These are phyloP conservation scores for Solanum hybrid DNA, from an alignment of 305 asterid genomes.

Conservation along the genomic window DNA sequence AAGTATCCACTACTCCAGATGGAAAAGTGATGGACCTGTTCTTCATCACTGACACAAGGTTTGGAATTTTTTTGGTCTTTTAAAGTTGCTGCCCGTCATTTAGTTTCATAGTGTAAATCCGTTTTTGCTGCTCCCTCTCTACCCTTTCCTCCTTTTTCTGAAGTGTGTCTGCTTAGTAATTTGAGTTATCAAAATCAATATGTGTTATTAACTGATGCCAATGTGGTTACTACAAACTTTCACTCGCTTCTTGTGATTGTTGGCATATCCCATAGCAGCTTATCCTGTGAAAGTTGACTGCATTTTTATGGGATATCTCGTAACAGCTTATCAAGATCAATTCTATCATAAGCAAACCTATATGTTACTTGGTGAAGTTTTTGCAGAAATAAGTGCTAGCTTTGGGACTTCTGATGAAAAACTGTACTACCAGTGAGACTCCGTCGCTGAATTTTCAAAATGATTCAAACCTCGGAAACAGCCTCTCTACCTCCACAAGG, in stretches of 20 bases:
- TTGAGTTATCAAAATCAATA: not conserved
- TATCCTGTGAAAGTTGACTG: not conserved
- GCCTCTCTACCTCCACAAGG: not conserved
- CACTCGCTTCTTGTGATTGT: not conserved
- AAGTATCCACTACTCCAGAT: conserved; percentile 85
- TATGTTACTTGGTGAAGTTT: not conserved
- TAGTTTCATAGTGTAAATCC: not conserved
- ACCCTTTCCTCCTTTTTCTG: not conserved
- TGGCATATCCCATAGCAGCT: not conserved
- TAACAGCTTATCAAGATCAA: not conserved
- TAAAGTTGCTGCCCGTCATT: not conserved
- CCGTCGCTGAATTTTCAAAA: not conserved
- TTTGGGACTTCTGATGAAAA: not conserved
- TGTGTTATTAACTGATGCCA: not conserved
- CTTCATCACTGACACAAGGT: conserved; percentile 80
- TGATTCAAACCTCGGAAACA: not conserved
- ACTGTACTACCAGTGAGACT: not conserved
- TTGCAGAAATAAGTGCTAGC: not conserved
- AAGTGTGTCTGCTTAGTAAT: not conserved
- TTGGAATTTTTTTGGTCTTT: not conserved
- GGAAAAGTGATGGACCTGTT: conserved; percentile 81
- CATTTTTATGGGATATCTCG: not conserved
- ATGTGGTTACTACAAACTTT: not conserved
- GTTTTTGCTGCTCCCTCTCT: not conserved
- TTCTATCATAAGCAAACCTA: not conserved